Base-by-base conservation (phyloP, 805 yeast genomes). In the Yueomyces sinensis region DNA sequence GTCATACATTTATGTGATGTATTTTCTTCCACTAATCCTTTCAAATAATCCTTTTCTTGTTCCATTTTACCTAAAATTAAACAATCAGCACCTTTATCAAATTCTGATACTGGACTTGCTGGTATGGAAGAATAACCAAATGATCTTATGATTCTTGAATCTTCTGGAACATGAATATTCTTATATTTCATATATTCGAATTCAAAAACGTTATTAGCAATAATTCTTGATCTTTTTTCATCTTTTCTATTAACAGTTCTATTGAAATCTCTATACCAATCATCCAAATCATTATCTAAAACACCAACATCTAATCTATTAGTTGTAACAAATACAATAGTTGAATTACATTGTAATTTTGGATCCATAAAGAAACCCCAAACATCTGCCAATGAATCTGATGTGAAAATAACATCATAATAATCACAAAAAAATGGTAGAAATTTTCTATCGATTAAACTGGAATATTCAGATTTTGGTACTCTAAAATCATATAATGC, bases 321-420 rank as follows among this genome's bases (percentile, higher is more conserved):
- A 2, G 41, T 36, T 9, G 30, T 23, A 17, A 39, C 28, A 20
- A 39, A 36, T 11, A 39, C 31, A 13, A 39, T 36, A 22, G 36
- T 39, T n/a, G n/a, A n/a, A 24, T 34, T 36, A 30, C 41, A 39
- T 4, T 24, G 13, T 32, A 20, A 34, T 6, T 33, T 31, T 5
- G 34, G 37, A 14, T 36, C 38, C 38, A 32, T 39, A 15, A 39
- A 33, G 19, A 39, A 39, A 3, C 32, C 33, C 41, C 41, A 39
- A 13, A 37, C 39, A 22, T 39, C 41, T n/a, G 37, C 30, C 13
- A 39, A 32, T 20, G 33, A 33, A 30, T 39, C 41, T 13, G 41
- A 39, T 13, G 36, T 32, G n/a, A 39, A 32, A 13, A 39, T 31
- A 1, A 35, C 35, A 29, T 36, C 41, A 23, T 36, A 30, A 14